Evolutionary conservation across 1,284 basidiomycete species (phyloP).

Genomic region (Mycosarcoma mackinlayi): DNA sequence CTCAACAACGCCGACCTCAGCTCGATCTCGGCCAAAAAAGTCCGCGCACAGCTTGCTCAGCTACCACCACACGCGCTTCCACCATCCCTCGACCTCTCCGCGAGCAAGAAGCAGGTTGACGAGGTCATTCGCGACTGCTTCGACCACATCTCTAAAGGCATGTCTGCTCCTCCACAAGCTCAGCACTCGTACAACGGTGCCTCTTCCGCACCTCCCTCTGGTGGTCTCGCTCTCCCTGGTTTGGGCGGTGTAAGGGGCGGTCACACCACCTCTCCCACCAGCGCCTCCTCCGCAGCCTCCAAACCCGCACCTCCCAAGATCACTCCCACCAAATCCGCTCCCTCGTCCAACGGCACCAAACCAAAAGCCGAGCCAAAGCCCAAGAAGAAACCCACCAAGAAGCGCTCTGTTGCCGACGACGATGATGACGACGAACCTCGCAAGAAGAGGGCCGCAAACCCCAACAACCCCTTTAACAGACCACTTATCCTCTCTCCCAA

Average conservation of each 20-base stretch:
- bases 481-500: constrained; percentile 59
- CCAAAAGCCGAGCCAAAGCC: constrained; percentile 47
- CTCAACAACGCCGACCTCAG: constrained; percentile 61
- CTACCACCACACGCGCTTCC: constrained; percentile 53
- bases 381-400: constrained; percentile 61
- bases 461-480: constrained; percentile 66
- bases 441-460: constrained; percentile 60
- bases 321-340: constrained; percentile 17
- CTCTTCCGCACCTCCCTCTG: constrained; percentile 35
- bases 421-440: constrained; percentile 47
- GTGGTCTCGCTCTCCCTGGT: constrained; percentile 57
- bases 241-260: constrained; percentile 54
- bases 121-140: constrained; percentile 62
- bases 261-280: constrained; percentile 26
- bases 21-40: constrained; percentile 60
- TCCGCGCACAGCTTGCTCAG: constrained; percentile 53
- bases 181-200: constrained; percentile 25
- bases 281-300: constrained; percentile 25
- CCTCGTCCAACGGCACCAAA: constrained; percentile 42
- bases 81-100: constrained; percentile 49
- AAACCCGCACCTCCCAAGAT: constrained; percentile 32
- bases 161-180: constrained; percentile 45
- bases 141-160: constrained; percentile 52
- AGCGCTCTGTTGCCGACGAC: constrained; percentile 28
- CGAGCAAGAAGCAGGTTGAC: constrained; percentile 61